A percentile compares a stretch with the other conserved stretches of the same genome.
Conservation (phyloP, 176 grass and related monocot genomes). For the Juncus effusus region DNA sequence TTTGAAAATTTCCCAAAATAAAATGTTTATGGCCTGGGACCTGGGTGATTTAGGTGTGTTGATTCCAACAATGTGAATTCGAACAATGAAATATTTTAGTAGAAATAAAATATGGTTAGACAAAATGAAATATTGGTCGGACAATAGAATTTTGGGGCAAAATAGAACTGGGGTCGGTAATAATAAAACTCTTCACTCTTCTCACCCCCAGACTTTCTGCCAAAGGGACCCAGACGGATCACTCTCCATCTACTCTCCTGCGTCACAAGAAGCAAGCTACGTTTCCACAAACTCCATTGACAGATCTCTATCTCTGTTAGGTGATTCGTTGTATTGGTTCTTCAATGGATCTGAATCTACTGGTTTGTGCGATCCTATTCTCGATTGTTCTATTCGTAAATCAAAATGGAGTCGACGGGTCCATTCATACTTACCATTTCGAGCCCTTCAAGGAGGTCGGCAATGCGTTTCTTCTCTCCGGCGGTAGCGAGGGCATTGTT, state of each 20-base stretch:
- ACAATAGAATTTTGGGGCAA: not conserved
- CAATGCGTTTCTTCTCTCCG: conserved; percentile 95
- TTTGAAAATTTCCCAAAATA: no score
- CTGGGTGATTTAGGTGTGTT: no score
- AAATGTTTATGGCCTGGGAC: no score
- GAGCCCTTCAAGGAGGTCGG: conserved; percentile 95
- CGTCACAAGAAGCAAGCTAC: conserved; percentile 24
- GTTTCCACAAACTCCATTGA: conserved; percentile 28
- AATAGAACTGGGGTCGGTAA: not conserved
- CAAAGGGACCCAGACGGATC: conserved; percentile 10
- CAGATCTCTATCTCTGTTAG: conserved; percentile 6
- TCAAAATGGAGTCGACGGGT: conserved; percentile 41
- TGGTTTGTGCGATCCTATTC: conserved; percentile 19
- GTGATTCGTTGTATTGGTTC: conserved; percentile 28
- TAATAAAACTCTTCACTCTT: not conserved
- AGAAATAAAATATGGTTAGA: no score
- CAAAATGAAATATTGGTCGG: no score
- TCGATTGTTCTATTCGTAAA: conserved; percentile 21
- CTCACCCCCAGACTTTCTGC: not conserved
- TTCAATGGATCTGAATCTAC: conserved; percentile 66
- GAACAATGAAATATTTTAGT: no score
- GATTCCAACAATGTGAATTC: no score
- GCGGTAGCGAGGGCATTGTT: conserved; percentile 93
- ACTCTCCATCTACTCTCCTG: conserved; percentile 27
- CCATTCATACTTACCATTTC: conserved; percentile 85